Evolutionary conservation across 2,329 filamentous ascomycete genomes (phyloP), one percentile per base, ranked within the genome.

Genomic region (Falciphora oryzae): DNA sequence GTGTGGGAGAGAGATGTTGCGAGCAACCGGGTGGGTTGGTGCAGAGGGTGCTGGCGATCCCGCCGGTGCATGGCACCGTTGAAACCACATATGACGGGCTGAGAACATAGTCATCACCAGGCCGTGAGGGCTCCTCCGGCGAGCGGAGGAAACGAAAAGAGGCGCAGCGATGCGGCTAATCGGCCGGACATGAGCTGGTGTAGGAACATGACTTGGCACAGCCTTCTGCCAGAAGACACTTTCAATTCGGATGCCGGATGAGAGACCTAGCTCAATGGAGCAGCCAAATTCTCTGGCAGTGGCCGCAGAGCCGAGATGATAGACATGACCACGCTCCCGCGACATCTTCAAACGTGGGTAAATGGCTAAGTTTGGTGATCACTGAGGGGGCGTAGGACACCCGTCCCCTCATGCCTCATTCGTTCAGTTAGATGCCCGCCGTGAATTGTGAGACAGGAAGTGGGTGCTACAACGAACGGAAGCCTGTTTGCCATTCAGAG

Each of bases 81-180:
- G 72, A 73, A 74, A 73, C 71, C 66, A 66, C 65, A 70, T 68
- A 64, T 70, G 69, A 72, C 67, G 67, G 69, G 35, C 65, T 62
- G n/a, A 13, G 32, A 22, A 18, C 13, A 22, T 5, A 22, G 14
- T 10, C 29, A 38, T n/a, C 59, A 61, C 8, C 18, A 61, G 32
- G 35, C 27, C 50, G 14, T 25, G 25, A 31, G 13, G 13, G 22
- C n/a, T 53, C 14, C 28, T 25, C 18, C 14, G 27, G 25, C 32
- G 60, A 28, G 14, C 14, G 38, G 22, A 22, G 28, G 14, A 32
- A 44, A 53, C 25, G 25, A 18, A 53, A 8, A 28, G n/a, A 18
- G 59, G 38, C n/a, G 32, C n/a, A 7, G 32, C 59, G 32, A 6
- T 27, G 60, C 60, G 60, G 35, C 38, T 28, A 44, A 62, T 50